Conservation (phyloP, 2,329 filamentous ascomycete genomes). For the Aspergillus ruber region DNA sequence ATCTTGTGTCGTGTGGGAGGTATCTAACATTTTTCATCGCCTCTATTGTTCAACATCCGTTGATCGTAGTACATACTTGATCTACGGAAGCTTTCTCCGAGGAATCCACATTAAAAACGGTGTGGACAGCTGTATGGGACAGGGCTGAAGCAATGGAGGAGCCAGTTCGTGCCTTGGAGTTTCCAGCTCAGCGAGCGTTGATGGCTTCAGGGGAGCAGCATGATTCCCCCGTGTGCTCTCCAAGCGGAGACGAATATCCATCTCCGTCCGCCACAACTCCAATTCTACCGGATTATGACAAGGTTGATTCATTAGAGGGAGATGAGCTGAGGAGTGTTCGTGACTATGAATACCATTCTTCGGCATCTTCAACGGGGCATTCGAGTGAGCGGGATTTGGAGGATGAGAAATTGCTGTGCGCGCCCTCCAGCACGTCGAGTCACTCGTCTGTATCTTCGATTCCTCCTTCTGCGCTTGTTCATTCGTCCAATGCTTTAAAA, state of each 20-base stretch:
- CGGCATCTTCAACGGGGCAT: constrained; percentile 24
- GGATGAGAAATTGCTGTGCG: constrained; percentile 17
- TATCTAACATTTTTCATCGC: background rate
- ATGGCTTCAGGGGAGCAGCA: background rate
- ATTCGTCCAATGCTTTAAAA: constrained; percentile 22
- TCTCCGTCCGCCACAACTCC: background rate
- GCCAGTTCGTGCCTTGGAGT: background rate
- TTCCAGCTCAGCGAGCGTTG: background rate
- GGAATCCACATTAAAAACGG: background rate
- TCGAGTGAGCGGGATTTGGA: constrained; percentile 22
- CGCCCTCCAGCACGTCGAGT: constrained; percentile 29
- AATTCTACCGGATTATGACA: constrained; percentile 1
- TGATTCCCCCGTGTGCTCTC: background rate
- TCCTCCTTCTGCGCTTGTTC: constrained; percentile 32
- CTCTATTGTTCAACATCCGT: background rate
- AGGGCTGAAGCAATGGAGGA: background rate
- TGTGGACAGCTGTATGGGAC: background rate
- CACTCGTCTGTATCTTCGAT: constrained; percentile 38
- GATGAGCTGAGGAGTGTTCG: constrained; percentile 14
- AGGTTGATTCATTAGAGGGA: constrained; percentile 9
- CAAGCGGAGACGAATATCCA: background rate
- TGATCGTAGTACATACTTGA: background rate
- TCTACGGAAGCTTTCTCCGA: background rate
- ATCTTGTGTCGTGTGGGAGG: background rate
- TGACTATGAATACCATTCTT: constrained; percentile 29